Evolutionary conservation across 805 yeast species (phyloP).

Genomic region (Wickerhamomyces canadensis): DNA sequence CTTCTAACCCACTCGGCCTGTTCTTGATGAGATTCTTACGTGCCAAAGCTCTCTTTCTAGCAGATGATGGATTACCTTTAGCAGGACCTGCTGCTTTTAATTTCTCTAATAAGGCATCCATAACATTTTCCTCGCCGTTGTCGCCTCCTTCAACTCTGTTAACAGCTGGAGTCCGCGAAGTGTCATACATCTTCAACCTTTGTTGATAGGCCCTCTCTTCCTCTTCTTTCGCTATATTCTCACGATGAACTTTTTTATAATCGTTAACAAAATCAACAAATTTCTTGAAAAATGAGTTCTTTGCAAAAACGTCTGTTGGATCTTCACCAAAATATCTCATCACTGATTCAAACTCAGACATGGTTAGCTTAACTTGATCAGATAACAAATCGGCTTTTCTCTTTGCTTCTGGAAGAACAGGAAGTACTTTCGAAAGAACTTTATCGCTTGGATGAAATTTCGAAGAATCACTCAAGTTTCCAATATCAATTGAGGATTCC

Average conservation of each 20-base stretch:
- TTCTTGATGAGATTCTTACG: constrained; percentile 52
- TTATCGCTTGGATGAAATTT: constrained; percentile 64
- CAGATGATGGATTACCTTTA: constrained; percentile 71
- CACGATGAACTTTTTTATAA: constrained; percentile 59
- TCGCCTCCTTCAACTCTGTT: not conserved
- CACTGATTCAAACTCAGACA: constrained; percentile 47
- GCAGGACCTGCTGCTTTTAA: constrained; percentile 81
- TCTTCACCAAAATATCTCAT: constrained; percentile 75
- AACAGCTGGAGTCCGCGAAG: constrained; percentile 7
- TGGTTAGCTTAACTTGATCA: constrained; percentile 45
- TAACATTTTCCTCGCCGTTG: constrained; percentile 43
- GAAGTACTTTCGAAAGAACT: constrained; percentile 47
- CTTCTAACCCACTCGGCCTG: constrained; percentile 17
- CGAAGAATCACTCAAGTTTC: constrained; percentile 57
- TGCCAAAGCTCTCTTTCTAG: constrained; percentile 74
- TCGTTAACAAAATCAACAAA: constrained; percentile 55
- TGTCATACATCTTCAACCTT: constrained; percentile 51
- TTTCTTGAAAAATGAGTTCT: constrained; percentile 56
- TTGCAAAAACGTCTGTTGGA: constrained; percentile 43
- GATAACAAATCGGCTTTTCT: constrained; percentile 44
- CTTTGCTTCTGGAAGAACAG: constrained; percentile 49
- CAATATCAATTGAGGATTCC: constrained; percentile 49
- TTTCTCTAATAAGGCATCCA: constrained; percentile 84
- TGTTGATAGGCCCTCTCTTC: constrained; percentile 60
- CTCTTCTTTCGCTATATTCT: constrained; percentile 63